These are phyloP conservation scores for Coniophora puteana DNA, from an alignment of 1,284 basidiomycete genomes.

Conservation along the genomic window DNA sequence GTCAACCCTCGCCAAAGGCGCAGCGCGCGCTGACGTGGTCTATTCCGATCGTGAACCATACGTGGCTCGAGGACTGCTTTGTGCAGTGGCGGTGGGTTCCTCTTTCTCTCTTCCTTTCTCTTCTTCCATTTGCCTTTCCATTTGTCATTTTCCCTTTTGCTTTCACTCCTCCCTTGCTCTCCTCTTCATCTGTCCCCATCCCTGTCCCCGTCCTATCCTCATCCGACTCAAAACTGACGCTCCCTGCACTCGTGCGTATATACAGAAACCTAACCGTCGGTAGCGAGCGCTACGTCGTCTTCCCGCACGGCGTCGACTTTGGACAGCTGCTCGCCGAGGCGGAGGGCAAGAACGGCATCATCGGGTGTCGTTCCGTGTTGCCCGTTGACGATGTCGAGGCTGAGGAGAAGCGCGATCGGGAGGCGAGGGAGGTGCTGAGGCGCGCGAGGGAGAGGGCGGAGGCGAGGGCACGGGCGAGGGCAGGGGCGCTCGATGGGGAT, in stretches of 20 bases:
- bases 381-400: constrained; percentile 22
- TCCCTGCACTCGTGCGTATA: background rate
- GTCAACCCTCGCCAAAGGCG: constrained; percentile 32
- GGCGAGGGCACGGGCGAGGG: constrained; percentile 7
- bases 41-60: constrained; percentile 84
- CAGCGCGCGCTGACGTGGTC: constrained; percentile 74
- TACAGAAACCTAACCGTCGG: constrained; percentile 49
- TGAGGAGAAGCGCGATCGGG: constrained; percentile 10
- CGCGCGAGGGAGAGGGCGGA: constrained; percentile 10
- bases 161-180: background rate
- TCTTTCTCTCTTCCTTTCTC: background rate
- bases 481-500: too few species aligned
- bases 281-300: constrained; percentile 62
- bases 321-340: constrained; percentile 54
- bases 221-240: background rate
- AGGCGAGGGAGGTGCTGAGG: constrained; percentile 3
- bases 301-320: constrained; percentile 67
- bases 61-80: constrained; percentile 89
- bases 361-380: constrained; percentile 18
- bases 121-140: constrained; percentile 3
- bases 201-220: too few species aligned
- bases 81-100: constrained; percentile 53
- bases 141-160: background rate
- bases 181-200: too few species aligned
- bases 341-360: constrained; percentile 15